Conservation (phyloP, 257 asterid species). For the Thymus mandschuricus region DNA sequence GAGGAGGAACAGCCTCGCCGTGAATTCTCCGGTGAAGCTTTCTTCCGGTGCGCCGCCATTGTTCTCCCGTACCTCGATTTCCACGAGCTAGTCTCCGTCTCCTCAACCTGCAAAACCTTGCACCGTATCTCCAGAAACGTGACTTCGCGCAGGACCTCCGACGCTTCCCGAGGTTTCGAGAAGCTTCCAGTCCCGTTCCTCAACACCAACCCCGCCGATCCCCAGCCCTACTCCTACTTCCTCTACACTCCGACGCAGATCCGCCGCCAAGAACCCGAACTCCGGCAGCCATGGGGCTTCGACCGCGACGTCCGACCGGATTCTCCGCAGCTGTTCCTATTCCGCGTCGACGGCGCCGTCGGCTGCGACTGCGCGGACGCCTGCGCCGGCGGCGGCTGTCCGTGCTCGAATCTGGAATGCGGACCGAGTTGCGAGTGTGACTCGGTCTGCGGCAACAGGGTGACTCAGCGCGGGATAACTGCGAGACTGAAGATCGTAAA, state of each 20-base stretch:
- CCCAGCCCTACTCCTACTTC: conserved; percentile 65
- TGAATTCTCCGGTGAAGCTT: conserved; percentile 25
- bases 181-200: conserved; percentile 63
- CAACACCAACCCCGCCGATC: conserved; percentile 45
- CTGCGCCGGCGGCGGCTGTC: conserved; percentile 53
- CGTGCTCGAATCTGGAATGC: conserved; percentile 68
- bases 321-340: conserved; percentile 55
- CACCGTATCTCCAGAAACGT: conserved; percentile 47
- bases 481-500: conserved; percentile 59
- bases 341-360: conserved; percentile 60
- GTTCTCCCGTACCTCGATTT: conserved; percentile 70
- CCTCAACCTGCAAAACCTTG: conserved; percentile 65
- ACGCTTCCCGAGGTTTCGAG: conserved; percentile 71
- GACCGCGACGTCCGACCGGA: conserved; percentile 23
- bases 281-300: conserved; percentile 69
- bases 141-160: conserved; percentile 57
- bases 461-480: conserved; percentile 62
- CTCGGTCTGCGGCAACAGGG: conserved; percentile 61
- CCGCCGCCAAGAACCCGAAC: conserved; percentile 29
- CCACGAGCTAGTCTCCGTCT: conserved; percentile 54
- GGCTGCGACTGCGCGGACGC: conserved; percentile 67
- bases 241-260: conserved; percentile 65
- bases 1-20: conserved; percentile 18
- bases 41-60: conserved; percentile 54
- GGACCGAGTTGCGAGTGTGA: conserved; percentile 78